Conservation (phyloP, 2,329 filamentous ascomycete species). For the Purpureocillium lavendulum region DNA sequence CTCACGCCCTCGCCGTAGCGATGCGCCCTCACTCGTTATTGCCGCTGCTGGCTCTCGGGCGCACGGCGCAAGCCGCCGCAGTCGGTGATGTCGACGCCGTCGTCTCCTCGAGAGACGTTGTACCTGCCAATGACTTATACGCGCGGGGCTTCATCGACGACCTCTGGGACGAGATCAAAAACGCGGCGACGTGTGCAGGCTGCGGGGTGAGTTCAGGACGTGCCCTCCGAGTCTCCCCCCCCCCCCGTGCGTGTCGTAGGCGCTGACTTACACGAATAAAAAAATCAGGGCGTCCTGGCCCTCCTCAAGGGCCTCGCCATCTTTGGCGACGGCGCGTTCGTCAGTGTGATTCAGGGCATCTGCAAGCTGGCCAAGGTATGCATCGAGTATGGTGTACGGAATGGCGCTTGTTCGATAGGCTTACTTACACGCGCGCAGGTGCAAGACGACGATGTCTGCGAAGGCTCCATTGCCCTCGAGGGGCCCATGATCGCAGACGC, state of each 20-base stretch:
- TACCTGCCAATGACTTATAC: conserved; percentile 4
- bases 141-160: conserved; percentile 9
- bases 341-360: conserved; percentile 19
- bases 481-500: conserved; percentile 43
- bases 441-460: conserved; percentile 47
- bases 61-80: conserved; percentile 2
- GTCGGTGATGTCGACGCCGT: not conserved
- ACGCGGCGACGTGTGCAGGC: conserved; percentile 13
- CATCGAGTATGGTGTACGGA: no score
- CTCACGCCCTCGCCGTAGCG: no score
- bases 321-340: conserved; percentile 32
- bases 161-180: conserved; percentile 16
- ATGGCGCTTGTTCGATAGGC: no score
- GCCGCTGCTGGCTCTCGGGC: conserved; percentile 9
- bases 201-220: conserved; percentile 18
- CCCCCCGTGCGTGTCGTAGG: not conserved
- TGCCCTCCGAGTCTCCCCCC: not conserved
- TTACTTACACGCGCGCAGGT: conserved; percentile 18
- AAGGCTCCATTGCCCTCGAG: conserved; percentile 41
- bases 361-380: conserved; percentile 24
- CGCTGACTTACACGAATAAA: not conserved
- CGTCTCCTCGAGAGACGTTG: not conserved
- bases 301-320: conserved; percentile 34
- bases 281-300: conserved; percentile 13
- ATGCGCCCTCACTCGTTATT: conserved; percentile 10